Conservation (phyloP, 2,329 filamentous ascomycete genomes). For the Colletotrichum falcatum region DNA sequence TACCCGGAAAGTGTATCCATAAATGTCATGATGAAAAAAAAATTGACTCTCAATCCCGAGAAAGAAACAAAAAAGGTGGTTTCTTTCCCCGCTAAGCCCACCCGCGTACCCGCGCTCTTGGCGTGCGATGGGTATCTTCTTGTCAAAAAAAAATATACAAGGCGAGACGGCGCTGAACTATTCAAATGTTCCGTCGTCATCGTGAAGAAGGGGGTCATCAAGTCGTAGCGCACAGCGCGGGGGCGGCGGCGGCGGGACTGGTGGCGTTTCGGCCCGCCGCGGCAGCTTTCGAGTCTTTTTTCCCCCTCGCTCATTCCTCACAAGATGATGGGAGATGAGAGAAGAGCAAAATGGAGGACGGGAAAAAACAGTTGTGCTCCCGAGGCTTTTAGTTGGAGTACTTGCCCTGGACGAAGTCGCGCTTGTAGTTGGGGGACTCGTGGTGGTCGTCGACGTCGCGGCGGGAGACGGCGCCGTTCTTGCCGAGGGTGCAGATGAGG, state of each 20-base stretch:
- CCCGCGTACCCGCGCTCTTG: slow-evolving; percentile 17
- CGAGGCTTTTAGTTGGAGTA: slow-evolving; percentile 34
- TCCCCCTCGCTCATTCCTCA: background rate
- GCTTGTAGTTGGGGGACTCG: slow-evolving; percentile 44
- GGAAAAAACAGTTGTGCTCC: background rate
- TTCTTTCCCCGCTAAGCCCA: slow-evolving; percentile 10
- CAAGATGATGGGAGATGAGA: too few species aligned
- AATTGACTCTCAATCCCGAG: slow-evolving; percentile 21
- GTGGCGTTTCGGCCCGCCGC: background rate
- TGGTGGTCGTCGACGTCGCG: slow-evolving; percentile 35
- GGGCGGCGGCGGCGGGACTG: background rate
- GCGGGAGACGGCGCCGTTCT: slow-evolving; percentile 45
- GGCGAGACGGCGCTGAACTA: slow-evolving; percentile 19
- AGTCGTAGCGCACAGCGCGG: slow-evolving; percentile 39
- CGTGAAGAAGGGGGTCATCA: slow-evolving; percentile 25
- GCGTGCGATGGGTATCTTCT: slow-evolving; percentile 28
- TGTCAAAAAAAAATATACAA: slow-evolving; percentile 1
- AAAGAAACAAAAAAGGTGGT: background rate
- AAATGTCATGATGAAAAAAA: background rate
- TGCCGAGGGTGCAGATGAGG: slow-evolving; percentile 64
- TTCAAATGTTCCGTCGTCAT: slow-evolving; percentile 13
- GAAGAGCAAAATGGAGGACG: background rate
- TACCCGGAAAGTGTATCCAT: background rate
- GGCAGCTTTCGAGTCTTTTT: background rate
- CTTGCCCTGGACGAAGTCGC: slow-evolving; percentile 51